These are phyloP conservation scores for Russula foetens DNA, from an alignment of 768 basidiomycete genomes.

Conservation along the genomic window DNA sequence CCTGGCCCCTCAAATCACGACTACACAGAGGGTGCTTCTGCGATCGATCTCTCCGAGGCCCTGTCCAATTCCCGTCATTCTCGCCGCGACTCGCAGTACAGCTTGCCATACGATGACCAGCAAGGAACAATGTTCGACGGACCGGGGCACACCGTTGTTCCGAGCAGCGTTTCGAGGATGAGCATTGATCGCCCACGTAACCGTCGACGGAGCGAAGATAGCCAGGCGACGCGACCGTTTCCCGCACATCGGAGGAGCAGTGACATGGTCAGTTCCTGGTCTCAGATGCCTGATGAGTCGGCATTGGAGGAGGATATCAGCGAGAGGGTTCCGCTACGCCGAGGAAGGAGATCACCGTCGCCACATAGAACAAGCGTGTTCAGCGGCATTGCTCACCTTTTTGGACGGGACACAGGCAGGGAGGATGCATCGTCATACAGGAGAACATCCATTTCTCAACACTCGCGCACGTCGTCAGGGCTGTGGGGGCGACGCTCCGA, in stretches of 20 bases:
- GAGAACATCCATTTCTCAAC: constrained; percentile 49
- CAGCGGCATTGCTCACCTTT: constrained; percentile 60
- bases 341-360: constrained; percentile 21
- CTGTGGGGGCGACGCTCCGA: constrained; percentile 46
- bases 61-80: constrained; percentile 41
- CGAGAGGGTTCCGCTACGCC: constrained; percentile 4
- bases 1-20: constrained; percentile 34
- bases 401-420: constrained; percentile 31
- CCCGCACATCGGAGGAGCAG: constrained; percentile 4
- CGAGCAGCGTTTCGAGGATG: constrained; percentile 79
- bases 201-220: constrained; percentile 39
- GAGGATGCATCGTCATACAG: constrained; percentile 36
- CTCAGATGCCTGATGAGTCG: constrained; percentile 7
- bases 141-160: constrained; percentile 53
- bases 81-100: constrained; percentile 64
- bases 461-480: constrained; percentile 46
- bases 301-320: constrained; percentile 15
- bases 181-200: constrained; percentile 28
- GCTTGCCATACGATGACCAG: constrained; percentile 49
- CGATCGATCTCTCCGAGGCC: constrained; percentile 60
- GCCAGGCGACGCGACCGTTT: constrained; percentile 7
- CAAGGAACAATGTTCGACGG: constrained; percentile 72
- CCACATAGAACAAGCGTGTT: constrained; percentile 39
- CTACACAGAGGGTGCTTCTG: constrained; percentile 83
- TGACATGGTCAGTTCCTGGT: constrained; percentile 1